A percentile compares a stretch with the other conserved stretches of the same genome.
These are phyloP conservation scores for Lactifluus hygrophoroides DNA, from an alignment of 768 basidiomycete species.

Conservation along the genomic window DNA sequence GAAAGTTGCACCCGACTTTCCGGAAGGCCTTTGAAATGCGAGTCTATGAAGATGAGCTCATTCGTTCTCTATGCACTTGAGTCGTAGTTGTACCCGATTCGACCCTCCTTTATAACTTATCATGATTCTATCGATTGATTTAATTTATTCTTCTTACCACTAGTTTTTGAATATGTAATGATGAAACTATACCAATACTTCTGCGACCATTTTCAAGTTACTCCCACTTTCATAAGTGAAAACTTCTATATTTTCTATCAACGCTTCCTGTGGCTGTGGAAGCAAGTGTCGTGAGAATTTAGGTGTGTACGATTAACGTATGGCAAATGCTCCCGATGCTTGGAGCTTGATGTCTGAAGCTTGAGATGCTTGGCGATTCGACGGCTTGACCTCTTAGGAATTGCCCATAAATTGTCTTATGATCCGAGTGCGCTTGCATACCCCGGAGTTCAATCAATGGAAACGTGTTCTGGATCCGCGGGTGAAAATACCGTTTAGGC, in stretches of 20 bases:
- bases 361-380: conserved; percentile 3
- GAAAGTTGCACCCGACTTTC: conserved; percentile 6
- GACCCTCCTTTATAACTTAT: too few species aligned
- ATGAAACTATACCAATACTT: background rate
- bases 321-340: background rate
- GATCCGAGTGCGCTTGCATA: conserved; percentile 3
- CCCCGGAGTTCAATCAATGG: background rate
- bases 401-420: background rate
- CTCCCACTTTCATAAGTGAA: too few species aligned
- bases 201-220: background rate
- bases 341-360: background rate
- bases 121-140: background rate
- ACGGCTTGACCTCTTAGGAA: background rate
- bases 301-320: too few species aligned
- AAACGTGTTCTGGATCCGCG: conserved; percentile 5
- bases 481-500: background rate
- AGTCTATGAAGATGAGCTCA: conserved; percentile 14
- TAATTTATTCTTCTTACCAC: conserved; percentile 6
- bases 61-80: conserved; percentile 6
- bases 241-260: background rate
- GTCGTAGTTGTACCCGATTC: too few species aligned
- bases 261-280: background rate
- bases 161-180: background rate
- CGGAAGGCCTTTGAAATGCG: conserved; percentile 15
- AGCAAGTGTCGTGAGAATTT: background rate